Evolutionary conservation across 2,329 filamentous ascomycete species (phyloP), one percentile per base, ranked within the genome.

Genomic region (Pleoardoris graminearum): DNA sequence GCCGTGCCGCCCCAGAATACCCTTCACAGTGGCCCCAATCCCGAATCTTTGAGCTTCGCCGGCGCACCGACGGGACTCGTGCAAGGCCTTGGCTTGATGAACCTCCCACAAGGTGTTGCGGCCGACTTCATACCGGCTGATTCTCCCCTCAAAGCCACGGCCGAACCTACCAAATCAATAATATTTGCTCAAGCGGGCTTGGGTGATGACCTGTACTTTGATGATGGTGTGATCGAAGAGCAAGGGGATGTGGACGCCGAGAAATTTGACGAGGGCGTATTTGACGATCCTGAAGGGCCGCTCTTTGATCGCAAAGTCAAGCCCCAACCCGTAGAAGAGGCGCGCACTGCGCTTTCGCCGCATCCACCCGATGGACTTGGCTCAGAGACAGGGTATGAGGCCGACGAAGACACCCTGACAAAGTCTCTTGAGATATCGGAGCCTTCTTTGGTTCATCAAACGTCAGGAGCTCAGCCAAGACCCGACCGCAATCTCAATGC

Each of bases 191-290:
- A 33, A 50, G 38, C 57, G 11, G 61, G 62, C 42, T 58, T 71
- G 14, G 72, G 45, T 19, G 80, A 83, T 59, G 87, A 90, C 57
- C 75, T 89, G 25, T 90, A 89, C 67, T 90, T 87, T 63, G 85
- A 88, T 57, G 85, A 85, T 63, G 86, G 85, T 2, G 72, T 84
- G 59, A 78, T 81, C 12, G 79, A 82, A 43, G 80, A 79, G 51
- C 72, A 83, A 63, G 79, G 78, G 16, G 67, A 63, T 7, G 65
- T 70, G 4, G 82, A 86, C 23, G 78, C 78, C 1, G 75, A 77
- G 0, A 77, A 81, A 1, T 90, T 91, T 67, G 87, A 91, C 55
- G 88, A 91, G 67, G 87, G 85, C 5, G 80, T 90, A 12, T 90
- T 91, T 64, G 88, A 91, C 58, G 79, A 85, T 48, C 74, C 74